Percentiles rank a stretch among this genome's conserved stretches.
Conservation (phyloP, 257 asterid genomes). For the Scutellaria minor region DNA sequence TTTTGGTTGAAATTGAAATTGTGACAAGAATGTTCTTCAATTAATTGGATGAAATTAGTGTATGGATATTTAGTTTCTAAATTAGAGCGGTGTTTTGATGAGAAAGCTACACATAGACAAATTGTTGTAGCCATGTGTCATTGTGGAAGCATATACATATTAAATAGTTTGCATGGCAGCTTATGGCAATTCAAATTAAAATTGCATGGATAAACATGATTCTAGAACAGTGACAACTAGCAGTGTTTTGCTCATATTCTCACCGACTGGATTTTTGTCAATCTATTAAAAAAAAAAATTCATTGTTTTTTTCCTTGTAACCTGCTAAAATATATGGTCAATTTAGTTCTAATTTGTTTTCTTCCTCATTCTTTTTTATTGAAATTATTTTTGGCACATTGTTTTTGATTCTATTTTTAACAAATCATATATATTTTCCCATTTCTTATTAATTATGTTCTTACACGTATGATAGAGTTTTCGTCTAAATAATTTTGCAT, state of each 20-base stretch:
- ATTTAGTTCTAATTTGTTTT: too few relatives aligned
- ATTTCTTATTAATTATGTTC: neutral
- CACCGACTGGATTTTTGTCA: constrained; percentile 37
- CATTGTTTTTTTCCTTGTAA: neutral
- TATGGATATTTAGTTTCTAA: neutral
- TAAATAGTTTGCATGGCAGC: constrained; percentile 31
- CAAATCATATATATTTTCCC: neutral
- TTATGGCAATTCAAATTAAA: neutral
- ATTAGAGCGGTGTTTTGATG: neutral
- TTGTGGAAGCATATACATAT: neutral
- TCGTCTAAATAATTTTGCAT: too few relatives aligned
- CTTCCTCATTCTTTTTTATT: too few relatives aligned
- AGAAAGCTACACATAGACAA: constrained; percentile 35
- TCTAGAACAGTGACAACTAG: constrained; percentile 27
- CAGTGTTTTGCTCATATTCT: constrained; percentile 25
- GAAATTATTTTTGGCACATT: too few relatives aligned
- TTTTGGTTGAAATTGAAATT: neutral
- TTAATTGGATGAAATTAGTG: neutral
- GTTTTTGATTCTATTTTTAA: too few relatives aligned
- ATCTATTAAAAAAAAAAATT: too few relatives aligned
- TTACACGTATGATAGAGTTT: too few relatives aligned
- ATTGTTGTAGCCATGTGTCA: constrained; percentile 46
- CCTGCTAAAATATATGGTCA: neutral
- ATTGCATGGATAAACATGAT: constrained; percentile 32
- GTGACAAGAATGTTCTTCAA: neutral